A percentile compares a stretch with the other conserved stretches of the same genome.
Conservation (phyloP, 2,329 filamentous ascomycete species). For the Ploettnerulaceae sp. region DNA sequence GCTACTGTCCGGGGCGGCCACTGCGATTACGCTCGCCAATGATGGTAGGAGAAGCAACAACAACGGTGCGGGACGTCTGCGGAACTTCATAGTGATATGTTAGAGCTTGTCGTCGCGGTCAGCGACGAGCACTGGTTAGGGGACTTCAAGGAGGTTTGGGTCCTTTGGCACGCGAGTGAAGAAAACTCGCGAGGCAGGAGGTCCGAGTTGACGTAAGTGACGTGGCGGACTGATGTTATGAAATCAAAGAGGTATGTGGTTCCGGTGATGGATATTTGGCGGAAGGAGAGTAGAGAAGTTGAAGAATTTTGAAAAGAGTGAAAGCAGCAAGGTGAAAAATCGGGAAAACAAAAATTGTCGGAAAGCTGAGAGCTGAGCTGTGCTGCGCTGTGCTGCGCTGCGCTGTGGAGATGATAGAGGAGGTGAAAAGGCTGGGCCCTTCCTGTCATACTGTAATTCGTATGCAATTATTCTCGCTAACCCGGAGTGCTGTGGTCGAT, state of each 20-base stretch:
- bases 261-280: neutral
- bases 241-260: neutral
- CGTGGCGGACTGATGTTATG: conserved; percentile 11
- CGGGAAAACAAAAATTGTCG: neutral
- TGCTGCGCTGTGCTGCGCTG: neutral
- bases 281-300: conserved; percentile 6
- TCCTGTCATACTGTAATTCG: too few species aligned
- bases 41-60: conserved; percentile 57
- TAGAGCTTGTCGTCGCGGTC: neutral
- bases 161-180: neutral
- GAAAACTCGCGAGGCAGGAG: neutral
- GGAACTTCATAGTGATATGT: conserved; percentile 51
- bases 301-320: neutral
- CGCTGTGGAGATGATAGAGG: neutral
- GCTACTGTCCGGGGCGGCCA: conserved; percentile 25
- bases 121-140: neutral
- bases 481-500: neutral
- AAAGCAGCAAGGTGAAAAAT: neutral
- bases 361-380: conserved; percentile 1
- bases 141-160: neutral
- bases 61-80: conserved; percentile 48
- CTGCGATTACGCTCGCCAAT: conserved; percentile 42
- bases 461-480: too few species aligned
- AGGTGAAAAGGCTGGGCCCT: neutral
- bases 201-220: conserved; percentile 4